phyloP scores from a whole-genome alignment of 1,284 basidiomycete genomes.

The Ganoderma meredithae region DNA sequence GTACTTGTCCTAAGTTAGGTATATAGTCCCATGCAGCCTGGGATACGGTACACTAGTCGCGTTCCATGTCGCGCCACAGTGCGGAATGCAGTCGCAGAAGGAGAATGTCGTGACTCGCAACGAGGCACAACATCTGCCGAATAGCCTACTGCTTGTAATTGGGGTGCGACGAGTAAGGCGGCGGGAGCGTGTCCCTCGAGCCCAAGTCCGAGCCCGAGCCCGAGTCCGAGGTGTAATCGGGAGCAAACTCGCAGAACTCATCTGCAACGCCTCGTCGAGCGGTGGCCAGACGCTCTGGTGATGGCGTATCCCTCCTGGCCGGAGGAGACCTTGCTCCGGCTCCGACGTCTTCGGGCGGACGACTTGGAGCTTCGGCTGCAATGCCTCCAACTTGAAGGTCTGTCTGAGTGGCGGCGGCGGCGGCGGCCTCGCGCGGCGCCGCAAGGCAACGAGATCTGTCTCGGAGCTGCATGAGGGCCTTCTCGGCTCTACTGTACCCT shows the following conservation, averaged over 20 bases:
- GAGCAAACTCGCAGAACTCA: not conserved
- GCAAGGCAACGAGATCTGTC: not conserved
- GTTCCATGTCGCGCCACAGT: no score
- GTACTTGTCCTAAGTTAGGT: no score
- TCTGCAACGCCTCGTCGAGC: not conserved
- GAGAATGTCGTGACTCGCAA: no score
- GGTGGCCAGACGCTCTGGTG: not conserved
- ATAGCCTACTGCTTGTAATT: not conserved
- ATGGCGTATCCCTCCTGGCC: not conserved
- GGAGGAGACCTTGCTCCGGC: not conserved
- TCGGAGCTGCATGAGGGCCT: not conserved
- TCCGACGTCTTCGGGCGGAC: not conserved
- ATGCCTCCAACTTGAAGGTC: not conserved
- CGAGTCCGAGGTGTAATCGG: not conserved
- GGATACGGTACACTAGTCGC: no score
- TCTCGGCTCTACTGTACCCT: not conserved
- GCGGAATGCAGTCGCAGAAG: no score
- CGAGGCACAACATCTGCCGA: not conserved
- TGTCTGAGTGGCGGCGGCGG: not conserved
- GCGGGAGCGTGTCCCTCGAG: not conserved
- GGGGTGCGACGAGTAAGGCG: not conserved
- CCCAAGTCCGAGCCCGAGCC: not conserved
- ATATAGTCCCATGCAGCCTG: no score
- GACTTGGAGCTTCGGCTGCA: not conserved
- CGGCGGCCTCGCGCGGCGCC: not conserved